A percentile compares a stretch with the other conserved stretches of the same genome.
Conservation (phyloP, 73 alveolate genomes). For the Tetrahymena malaccensis region DNA sequence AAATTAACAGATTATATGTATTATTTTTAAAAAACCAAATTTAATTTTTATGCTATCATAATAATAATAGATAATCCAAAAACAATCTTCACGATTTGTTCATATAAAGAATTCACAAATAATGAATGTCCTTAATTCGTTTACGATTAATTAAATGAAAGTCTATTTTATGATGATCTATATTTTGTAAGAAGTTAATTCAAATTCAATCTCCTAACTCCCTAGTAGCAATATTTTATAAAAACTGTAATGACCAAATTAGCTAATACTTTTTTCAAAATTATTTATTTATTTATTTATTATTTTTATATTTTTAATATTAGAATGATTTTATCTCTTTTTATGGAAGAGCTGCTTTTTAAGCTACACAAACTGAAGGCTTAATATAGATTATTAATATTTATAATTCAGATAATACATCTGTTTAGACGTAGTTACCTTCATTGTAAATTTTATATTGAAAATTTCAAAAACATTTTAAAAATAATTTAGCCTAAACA, state of each 20-base stretch:
- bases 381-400: not conserved
- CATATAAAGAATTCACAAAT: not conserved
- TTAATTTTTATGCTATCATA: too few species aligned
- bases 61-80: not conserved
- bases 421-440: not conserved
- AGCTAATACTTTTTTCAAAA: not conserved
- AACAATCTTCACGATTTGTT: not conserved
- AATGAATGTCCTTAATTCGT: not conserved
- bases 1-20: not conserved
- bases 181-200: not conserved
- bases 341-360: not conserved
- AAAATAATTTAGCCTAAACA: too few species aligned
- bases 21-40: too few species aligned
- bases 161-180: not conserved
- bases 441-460: not conserved
- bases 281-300: not conserved
- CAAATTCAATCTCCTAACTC: not conserved
- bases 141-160: not conserved
- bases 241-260: not conserved
- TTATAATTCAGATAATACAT: not conserved
- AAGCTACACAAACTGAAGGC: not conserved
- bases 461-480: too few species aligned
- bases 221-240: not conserved
- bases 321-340: not conserved
- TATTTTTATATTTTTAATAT: too few species aligned